Base-by-base conservation (phyloP, 164 flowering plant genomes). In the Saururus chinensis region DNA sequence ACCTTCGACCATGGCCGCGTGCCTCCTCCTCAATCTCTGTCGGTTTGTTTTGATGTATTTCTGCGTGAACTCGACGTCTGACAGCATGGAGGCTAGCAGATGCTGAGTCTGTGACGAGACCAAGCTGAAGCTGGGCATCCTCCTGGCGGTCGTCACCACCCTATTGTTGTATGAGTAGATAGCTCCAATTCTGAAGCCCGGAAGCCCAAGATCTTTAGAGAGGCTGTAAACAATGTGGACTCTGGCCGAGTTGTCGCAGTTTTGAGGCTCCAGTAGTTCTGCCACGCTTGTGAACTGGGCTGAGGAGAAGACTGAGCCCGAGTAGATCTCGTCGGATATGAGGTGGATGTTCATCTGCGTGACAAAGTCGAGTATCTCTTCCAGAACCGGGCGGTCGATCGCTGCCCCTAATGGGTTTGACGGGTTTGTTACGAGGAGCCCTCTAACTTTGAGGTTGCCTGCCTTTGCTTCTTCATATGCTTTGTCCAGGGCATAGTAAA, bases 211-310 rank as follows among this genome's bases (percentile, higher is more conserved):
- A 62, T 93, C 97, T 53, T 93, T 93, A 0, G 99, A 93, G 14
- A 93, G 92, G 53, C 95, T 85, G 49, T 93, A 93, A 40, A 93
- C 96, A 62, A 90, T 84, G 80, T 93, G 99, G 37, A 90, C 96
- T 66, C 97, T 71, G 22, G 90, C 90, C 0, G 83, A 53, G 16
- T 78, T 76, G 62, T 66, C 63, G 68, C 79, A 77, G 4, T 72
- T 51, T 5, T 84, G 70, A 0, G 74, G 53, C 20, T 75, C 77
- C 0, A 88, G 80, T 40, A 93, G 63, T 45, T 93, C 95, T 0
- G 96, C 86, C 4, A 88, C 59, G 82, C 97, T 90, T 0, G 77
- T 66, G 72, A 93, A 93, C 60, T 88, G 89, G 0, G 74, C 53
- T 0, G 89, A 58, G 37, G 76, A 76, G 76, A 88, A 88, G 64